Percentiles rank a stretch among this genome's conserved stretches.
Evolutionary conservation across 352 stramenopile species (phyloP).

Genomic region (Pythium phragmitis): DNA sequence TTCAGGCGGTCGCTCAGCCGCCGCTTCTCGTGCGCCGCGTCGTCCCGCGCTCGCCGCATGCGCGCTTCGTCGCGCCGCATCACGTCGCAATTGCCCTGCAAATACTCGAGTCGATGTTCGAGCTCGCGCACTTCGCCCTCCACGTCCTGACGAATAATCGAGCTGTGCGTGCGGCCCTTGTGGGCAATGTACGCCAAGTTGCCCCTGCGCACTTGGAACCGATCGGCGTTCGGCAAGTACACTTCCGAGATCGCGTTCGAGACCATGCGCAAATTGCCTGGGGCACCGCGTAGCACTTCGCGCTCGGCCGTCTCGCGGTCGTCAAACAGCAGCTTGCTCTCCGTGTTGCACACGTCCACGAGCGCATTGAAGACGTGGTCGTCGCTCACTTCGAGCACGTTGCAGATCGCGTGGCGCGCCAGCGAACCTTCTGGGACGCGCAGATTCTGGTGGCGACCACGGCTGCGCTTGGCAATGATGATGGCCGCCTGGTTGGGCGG

Average conservation of each 20-base stretch:
- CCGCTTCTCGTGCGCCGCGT: constrained; percentile 37
- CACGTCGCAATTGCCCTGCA: constrained; percentile 45
- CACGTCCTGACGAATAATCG: constrained; percentile 75
- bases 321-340: constrained; percentile 75
- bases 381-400: constrained; percentile 69
- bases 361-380: constrained; percentile 84
- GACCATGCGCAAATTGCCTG: constrained; percentile 59
- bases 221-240: constrained; percentile 68
- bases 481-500: constrained; percentile 73
- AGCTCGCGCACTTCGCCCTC: constrained; percentile 63
- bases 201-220: constrained; percentile 70
- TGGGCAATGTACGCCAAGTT: constrained; percentile 85
- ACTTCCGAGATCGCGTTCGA: constrained; percentile 64
- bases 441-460: constrained; percentile 55
- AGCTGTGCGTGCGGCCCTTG: constrained; percentile 56
- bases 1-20: constrained; percentile 54
- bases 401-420: constrained; percentile 65
- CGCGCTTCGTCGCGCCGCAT: constrained; percentile 52
- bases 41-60: constrained; percentile 49
- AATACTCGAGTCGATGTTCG: constrained; percentile 45
- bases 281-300: constrained; percentile 50
- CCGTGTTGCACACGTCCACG: constrained; percentile 72
- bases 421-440: constrained; percentile 53
- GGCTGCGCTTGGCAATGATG: constrained; percentile 67
- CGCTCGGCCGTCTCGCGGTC: constrained; percentile 54